A percentile compares a stretch with the other conserved stretches of the same genome.
phyloP scores from a whole-genome alignment of 441 rosid genomes.

The Erysimum pusillum region DNA sequence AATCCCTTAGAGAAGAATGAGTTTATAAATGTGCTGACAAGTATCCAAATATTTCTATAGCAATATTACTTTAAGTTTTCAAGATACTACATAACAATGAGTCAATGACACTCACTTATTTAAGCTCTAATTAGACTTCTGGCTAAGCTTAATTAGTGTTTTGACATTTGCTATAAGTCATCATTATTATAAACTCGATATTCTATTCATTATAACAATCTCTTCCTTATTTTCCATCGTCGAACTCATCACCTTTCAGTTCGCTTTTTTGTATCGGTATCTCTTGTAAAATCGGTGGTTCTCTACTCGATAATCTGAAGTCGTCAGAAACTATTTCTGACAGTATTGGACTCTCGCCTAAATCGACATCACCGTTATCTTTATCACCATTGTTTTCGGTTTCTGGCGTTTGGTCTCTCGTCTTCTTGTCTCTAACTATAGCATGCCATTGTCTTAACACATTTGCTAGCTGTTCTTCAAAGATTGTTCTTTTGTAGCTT shows the following conservation, averaged over 20 bases:
- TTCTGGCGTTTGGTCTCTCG: conserved; percentile 19
- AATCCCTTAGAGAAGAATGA: background rate
- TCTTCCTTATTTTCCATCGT: conserved; percentile 4
- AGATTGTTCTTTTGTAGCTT: conserved; percentile 55
- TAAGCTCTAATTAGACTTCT: conserved; percentile 20
- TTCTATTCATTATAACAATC: conserved; percentile 2
- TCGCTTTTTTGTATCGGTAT: background rate
- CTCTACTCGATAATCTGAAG: conserved; percentile 4
- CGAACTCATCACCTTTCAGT: conserved; percentile 7
- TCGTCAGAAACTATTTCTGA: background rate
- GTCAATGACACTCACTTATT: background rate
- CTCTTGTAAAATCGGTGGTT: conserved; percentile 27
- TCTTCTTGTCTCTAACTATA: conserved; percentile 52
- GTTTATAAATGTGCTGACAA: background rate
- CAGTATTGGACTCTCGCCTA: background rate
- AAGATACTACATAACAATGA: conserved; percentile 5
- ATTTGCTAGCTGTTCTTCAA: conserved; percentile 56
- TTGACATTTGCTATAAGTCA: background rate
- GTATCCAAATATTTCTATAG: background rate
- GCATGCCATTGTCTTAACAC: conserved; percentile 60
- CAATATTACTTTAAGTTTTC: background rate
- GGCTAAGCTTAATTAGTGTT: background rate
- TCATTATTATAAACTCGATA: background rate
- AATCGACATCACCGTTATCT: background rate
- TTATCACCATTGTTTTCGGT: background rate